A percentile compares a stretch with the other conserved stretches of the same genome.
Evolutionary conservation across 441 rosid genomes (phyloP).

Genomic region (Populus hybrid): DNA sequence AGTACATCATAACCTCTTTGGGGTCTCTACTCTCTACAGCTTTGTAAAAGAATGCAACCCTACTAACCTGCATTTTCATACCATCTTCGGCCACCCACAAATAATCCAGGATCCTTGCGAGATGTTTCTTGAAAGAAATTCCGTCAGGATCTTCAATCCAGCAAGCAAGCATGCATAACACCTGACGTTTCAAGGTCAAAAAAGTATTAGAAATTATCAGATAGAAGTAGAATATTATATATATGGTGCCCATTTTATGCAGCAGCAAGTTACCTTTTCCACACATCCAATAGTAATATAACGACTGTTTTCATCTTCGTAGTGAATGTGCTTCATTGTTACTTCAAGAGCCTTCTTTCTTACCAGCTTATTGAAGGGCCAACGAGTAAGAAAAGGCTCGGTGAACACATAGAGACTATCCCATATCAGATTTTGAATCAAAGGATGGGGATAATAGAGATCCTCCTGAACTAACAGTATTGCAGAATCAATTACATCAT

Average conservation of each 20-base stretch:
- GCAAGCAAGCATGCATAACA: constrained; percentile 21
- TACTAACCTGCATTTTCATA: constrained; percentile 26
- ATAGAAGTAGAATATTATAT: too few species aligned
- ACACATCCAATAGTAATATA: constrained; percentile 38
- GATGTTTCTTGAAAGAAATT: constrained; percentile 27
- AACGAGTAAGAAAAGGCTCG: too few species aligned
- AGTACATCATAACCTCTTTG: not conserved
- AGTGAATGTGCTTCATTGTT: constrained; percentile 35
- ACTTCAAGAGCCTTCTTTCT: constrained; percentile 30
- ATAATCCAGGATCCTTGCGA: constrained; percentile 26
- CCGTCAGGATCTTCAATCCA: constrained; percentile 28
- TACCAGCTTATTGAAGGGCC: too few species aligned
- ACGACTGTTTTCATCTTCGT: constrained; percentile 36
- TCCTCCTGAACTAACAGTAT: too few species aligned
- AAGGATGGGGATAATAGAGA: too few species aligned
- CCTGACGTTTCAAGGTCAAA: not conserved
- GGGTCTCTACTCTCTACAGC: not conserved
- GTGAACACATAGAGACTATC: too few species aligned
- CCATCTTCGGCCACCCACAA: constrained; percentile 33
- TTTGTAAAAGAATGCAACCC: not conserved
- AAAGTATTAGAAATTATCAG: too few species aligned
- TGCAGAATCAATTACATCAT: too few species aligned
- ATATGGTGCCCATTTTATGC: too few species aligned
- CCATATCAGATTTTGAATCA: too few species aligned
- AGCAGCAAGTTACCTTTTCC: constrained; percentile 22